phyloP scores from a whole-genome alignment of 805 yeast genomes.

The Candida odintsovae region DNA sequence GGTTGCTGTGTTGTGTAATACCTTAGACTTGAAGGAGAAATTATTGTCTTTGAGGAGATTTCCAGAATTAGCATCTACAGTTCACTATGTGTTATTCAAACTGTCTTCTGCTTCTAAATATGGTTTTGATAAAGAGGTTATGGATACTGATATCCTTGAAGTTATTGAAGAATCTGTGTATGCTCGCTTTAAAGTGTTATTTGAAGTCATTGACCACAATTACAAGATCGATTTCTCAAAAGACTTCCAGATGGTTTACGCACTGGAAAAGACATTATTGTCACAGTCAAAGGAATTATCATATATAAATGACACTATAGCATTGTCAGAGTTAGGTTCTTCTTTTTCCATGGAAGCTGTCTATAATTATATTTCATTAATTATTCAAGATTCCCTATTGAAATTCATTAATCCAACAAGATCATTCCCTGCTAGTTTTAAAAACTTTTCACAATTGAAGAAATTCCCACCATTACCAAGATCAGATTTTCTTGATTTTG shows the following conservation, averaged over 20 bases:
- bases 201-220: slow-evolving; percentile 24
- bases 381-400: slow-evolving; percentile 12
- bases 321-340: slow-evolving; percentile 18
- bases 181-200: slow-evolving; percentile 19
- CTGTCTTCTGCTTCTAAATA: slow-evolving; percentile 2
- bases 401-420: slow-evolving; percentile 11
- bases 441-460: slow-evolving; percentile 7
- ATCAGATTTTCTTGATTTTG: slow-evolving; percentile 17
- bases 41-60: background rate
- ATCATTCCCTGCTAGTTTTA: slow-evolving; percentile 6
- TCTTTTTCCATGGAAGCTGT: slow-evolving; percentile 15
- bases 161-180: slow-evolving; percentile 12
- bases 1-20: slow-evolving; percentile 4
- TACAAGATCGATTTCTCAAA: slow-evolving; percentile 12
- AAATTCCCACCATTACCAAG: slow-evolving; percentile 24
- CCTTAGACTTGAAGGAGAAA: slow-evolving; percentile 4
- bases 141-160: slow-evolving; percentile 11
- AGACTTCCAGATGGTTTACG: slow-evolving; percentile 14
- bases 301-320: slow-evolving; percentile 9
- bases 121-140: background rate
- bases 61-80: background rate
- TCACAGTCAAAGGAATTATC: slow-evolving; percentile 10
- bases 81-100: slow-evolving; percentile 13
- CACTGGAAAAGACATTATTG: slow-evolving; percentile 8
- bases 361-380: slow-evolving; percentile 11